phyloP scores from a whole-genome alignment of 2,329 filamentous ascomycete species.

The Colletotrichum nymphaeae region DNA sequence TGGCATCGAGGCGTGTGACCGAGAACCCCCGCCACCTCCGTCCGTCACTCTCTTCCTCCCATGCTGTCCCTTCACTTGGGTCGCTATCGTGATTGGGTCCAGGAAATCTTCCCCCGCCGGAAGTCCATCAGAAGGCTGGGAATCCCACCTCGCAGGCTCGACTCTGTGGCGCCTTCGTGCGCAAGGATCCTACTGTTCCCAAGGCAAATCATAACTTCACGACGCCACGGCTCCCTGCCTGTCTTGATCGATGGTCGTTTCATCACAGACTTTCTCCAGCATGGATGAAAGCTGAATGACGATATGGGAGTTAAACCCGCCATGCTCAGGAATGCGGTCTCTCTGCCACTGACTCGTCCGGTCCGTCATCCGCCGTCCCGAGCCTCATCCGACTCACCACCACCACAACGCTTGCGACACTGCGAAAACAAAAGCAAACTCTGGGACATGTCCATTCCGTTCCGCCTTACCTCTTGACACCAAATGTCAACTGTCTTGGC shows the following conservation, averaged over 20 bases:
- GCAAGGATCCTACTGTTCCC: neutral
- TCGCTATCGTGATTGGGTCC: neutral
- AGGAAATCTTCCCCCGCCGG: neutral
- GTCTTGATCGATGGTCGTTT: neutral
- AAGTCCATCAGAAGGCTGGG: constrained; percentile 8
- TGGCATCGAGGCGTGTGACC: neutral
- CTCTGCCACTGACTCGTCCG: constrained; percentile 26
- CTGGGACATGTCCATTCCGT: neutral
- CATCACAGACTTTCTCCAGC: neutral
- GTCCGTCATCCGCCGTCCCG: constrained; percentile 21
- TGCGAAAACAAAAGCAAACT: constrained; percentile 14
- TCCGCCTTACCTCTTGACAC: neutral
- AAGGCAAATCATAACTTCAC: neutral
- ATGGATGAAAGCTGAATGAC: neutral
- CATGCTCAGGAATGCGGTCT: neutral
- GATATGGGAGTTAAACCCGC: neutral
- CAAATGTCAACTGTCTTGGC: neutral
- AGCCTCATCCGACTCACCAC: constrained; percentile 11
- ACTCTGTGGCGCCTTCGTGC: neutral
- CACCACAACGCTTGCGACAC: neutral
- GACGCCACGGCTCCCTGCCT: neutral
- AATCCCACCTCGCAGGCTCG: neutral
- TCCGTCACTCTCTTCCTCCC: neutral
- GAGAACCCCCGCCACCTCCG: neutral
- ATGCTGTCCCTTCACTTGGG: neutral